Evolutionary conservation across 148 eudicot species (phyloP), one percentile per base, ranked within the genome.

Genomic region (Chenopodium suecicum): DNA sequence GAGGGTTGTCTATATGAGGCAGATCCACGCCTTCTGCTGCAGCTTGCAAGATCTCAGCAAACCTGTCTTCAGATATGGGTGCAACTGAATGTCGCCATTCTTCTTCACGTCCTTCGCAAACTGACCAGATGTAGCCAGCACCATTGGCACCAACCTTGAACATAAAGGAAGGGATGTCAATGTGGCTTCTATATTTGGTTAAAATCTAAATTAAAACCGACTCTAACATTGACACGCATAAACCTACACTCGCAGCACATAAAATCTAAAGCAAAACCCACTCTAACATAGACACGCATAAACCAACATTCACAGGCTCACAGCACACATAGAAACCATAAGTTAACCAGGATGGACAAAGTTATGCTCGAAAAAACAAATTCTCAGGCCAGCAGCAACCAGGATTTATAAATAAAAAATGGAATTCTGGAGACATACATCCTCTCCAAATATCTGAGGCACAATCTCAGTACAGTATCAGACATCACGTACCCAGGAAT

Each of bases 81-180:
- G 99, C 98, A 83, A 96, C 90, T 31, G 99, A 96, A 81, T 94
- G 94, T 81, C 92, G 88, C 89, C 94, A 89, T 83, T 92, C 98
- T 83, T 95, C 99, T 84, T 90, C 96, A 75, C 78, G 90, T 19
- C 88, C 97, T 82, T 95, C 95, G 86, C 83, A 85, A 70, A 86
- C 80, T 25, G 97, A 90, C 99, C 99, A 96, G 58, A 94, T 88
- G 83, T 86, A 92, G 84, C 99, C 99, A 80, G 84, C 91, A 81
- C 99, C 99, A 85, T 93, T 92, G 76, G 80, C 66, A 80, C 98
- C 98, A 88, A 93, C 96, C 96, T 95, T 89, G 62, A 6, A 78
- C 1, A 78, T 23, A 16, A 60, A 22, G 63, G 54, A 70, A 41
- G 63, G 63, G 76, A 63, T 64, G 73, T 54, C 78, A 84, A 29